These are phyloP conservation scores for Periconia sp. DNA, from an alignment of 2,329 filamentous ascomycete genomes.

Conservation along the genomic window DNA sequence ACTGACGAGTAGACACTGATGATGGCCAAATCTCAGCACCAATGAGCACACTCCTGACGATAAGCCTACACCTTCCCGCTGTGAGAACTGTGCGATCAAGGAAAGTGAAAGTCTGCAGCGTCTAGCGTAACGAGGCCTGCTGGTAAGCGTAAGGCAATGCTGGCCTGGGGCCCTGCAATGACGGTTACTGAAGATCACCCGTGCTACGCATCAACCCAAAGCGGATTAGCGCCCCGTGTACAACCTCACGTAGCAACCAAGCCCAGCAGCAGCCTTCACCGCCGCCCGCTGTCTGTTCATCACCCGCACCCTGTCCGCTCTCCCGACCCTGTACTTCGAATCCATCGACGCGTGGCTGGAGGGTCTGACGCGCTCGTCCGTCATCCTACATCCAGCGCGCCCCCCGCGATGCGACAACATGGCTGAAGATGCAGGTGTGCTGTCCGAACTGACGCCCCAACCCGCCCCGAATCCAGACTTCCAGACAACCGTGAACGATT, in stretches of 20 bases:
- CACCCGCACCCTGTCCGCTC: slow-evolving; percentile 25
- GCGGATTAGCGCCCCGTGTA: too few species aligned
- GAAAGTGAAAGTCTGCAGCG: too few species aligned
- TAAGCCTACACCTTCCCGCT: too few species aligned
- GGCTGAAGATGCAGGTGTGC: slow-evolving; percentile 40
- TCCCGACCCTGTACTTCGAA: slow-evolving; percentile 34
- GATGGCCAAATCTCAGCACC: too few species aligned
- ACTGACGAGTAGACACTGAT: too few species aligned
- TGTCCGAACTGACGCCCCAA: slow-evolving; percentile 41
- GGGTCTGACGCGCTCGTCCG: slow-evolving; percentile 45
- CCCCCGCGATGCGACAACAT: slow-evolving; percentile 44
- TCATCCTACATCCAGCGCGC: slow-evolving; percentile 32
- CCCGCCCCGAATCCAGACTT: slow-evolving; percentile 66
- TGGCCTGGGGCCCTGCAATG: too few species aligned
- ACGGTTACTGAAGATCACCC: too few species aligned
- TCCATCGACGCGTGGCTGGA: slow-evolving; percentile 47
- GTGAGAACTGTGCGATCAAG: too few species aligned
- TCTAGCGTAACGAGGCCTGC: too few species aligned
- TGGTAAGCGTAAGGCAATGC: too few species aligned
- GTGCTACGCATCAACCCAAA: background rate
- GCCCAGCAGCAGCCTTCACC: slow-evolving; percentile 11
- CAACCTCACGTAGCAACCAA: slow-evolving; percentile 11
- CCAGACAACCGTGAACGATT: slow-evolving; percentile 70
- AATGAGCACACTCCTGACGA: too few species aligned
- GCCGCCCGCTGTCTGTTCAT: slow-evolving; percentile 11